These are phyloP conservation scores for Termitomyces sp. DNA, from an alignment of 768 basidiomycete species.

Conservation along the genomic window DNA sequence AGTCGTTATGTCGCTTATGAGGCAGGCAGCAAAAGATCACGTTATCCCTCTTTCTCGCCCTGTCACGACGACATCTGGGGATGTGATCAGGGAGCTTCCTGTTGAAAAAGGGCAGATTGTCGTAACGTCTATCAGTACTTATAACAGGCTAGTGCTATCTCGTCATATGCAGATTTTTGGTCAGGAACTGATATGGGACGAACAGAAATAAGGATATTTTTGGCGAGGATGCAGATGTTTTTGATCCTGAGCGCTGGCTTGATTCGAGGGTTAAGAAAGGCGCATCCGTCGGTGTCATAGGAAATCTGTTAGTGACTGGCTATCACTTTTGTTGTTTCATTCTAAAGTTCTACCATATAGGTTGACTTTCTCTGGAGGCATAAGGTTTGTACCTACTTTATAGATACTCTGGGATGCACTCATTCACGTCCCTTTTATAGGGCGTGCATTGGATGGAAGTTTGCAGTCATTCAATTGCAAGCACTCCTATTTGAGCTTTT, in stretches of 20 bases:
- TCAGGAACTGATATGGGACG: background rate
- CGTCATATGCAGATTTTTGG: background rate
- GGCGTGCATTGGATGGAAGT: slow-evolving; percentile 32
- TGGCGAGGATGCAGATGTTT: slow-evolving; percentile 41
- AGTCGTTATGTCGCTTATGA: slow-evolving; percentile 24
- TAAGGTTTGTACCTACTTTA: slow-evolving; percentile 17
- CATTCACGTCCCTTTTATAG: slow-evolving; percentile 9
- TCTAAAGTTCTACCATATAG: slow-evolving; percentile 8
- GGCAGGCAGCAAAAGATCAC: slow-evolving; percentile 44
- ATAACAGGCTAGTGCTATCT: slow-evolving; percentile 36
- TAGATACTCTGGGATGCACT: background rate
- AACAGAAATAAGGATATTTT: slow-evolving; percentile 34
- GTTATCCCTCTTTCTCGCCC: slow-evolving; percentile 51
- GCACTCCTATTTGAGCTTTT: slow-evolving; percentile 51
- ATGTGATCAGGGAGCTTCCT: slow-evolving; percentile 36
- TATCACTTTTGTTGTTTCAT: background rate
- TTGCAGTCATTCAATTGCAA: slow-evolving; percentile 46
- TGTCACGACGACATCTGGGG: slow-evolving; percentile 39
- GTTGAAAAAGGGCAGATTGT: slow-evolving; percentile 46
- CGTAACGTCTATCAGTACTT: slow-evolving; percentile 42
- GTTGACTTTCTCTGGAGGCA: slow-evolving; percentile 24
- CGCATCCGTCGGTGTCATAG: slow-evolving; percentile 39
- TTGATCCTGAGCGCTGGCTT: slow-evolving; percentile 46
- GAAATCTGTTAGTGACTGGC: slow-evolving; percentile 31
- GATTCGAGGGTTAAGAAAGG: slow-evolving; percentile 30